Percentiles rank a stretch among this genome's conserved stretches.
phyloP scores from a whole-genome alignment of 306 rosid species.

The Pueraria montana region DNA sequence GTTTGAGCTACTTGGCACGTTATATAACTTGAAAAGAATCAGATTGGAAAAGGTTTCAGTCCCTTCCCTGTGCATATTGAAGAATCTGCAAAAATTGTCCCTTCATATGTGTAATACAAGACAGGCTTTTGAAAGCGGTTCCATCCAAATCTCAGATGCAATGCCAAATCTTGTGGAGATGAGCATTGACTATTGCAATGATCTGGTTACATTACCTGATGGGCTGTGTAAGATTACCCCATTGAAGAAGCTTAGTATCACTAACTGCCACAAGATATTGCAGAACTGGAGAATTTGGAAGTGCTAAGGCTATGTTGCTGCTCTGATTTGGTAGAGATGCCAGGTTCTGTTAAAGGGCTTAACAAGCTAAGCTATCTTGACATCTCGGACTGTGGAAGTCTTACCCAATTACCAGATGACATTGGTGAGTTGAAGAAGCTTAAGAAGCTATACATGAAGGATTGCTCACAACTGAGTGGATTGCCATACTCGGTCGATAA shows the following conservation, averaged over 20 bases:
- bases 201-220: constrained; percentile 53
- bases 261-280: constrained; percentile 57
- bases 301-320: constrained; percentile 58
- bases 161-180: constrained; percentile 59
- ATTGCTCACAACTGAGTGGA: constrained; percentile 43
- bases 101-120: constrained; percentile 57
- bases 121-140: constrained; percentile 41
- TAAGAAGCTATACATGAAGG: constrained; percentile 50
- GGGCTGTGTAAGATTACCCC: constrained; percentile 42
- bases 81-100: constrained; percentile 54
- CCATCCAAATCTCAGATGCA: constrained; percentile 47
- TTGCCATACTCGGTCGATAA: constrained; percentile 38
- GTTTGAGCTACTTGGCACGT: constrained; percentile 51
- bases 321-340: constrained; percentile 44
- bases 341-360: constrained; percentile 44
- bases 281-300: constrained; percentile 51
- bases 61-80: constrained; percentile 48
- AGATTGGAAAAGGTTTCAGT: constrained; percentile 63
- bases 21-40: constrained; percentile 61
- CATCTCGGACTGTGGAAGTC: constrained; percentile 52
- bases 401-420: constrained; percentile 45
- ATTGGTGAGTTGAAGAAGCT: constrained; percentile 55
- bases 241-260: constrained; percentile 56
- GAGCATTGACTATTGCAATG: constrained; percentile 60
- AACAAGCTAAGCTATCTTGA: constrained; percentile 49